phyloP scores from a whole-genome alignment of 345 rosid species.

The Populus nigra region DNA sequence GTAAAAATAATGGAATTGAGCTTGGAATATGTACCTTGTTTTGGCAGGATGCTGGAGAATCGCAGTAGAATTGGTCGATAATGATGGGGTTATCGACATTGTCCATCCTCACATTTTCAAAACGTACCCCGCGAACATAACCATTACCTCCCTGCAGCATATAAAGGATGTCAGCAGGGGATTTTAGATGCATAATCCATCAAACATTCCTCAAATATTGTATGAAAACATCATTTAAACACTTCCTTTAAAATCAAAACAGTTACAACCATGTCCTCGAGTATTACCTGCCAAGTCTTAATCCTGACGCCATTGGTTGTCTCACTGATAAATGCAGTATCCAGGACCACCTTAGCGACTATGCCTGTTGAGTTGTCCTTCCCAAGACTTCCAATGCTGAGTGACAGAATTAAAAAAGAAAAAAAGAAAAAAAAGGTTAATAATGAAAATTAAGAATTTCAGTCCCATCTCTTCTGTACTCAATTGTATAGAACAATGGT shows the following conservation, averaged over 20 bases:
- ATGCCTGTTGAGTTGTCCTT: constrained; percentile 68
- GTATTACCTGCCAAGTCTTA: constrained; percentile 94
- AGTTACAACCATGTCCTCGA: background rate
- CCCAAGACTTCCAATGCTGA: constrained; percentile 94
- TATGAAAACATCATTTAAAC: background rate
- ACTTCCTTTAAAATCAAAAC: background rate
- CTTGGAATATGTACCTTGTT: constrained; percentile 57
- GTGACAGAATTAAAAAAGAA: background rate
- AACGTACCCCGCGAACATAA: constrained; percentile 77
- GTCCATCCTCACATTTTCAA: constrained; percentile 74
- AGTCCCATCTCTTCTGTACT: background rate
- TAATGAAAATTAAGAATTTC: background rate
- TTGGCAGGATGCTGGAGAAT: constrained; percentile 70
- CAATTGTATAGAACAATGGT: background rate
- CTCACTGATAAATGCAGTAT: constrained; percentile 71
- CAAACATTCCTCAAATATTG: background rate
- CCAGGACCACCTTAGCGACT: constrained; percentile 81
- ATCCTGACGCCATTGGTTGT: constrained; percentile 92
- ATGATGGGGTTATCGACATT: constrained; percentile 82
- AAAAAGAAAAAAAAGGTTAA: background rate
- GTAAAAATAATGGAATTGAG: constrained; percentile 1
- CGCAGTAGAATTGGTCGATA: constrained; percentile 97
- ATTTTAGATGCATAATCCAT: background rate
- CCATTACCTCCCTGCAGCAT: constrained; percentile 81
- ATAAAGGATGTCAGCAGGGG: background rate